Base-by-base conservation (phyloP, 345 rosid genomes). In the Salix brachista region DNA sequence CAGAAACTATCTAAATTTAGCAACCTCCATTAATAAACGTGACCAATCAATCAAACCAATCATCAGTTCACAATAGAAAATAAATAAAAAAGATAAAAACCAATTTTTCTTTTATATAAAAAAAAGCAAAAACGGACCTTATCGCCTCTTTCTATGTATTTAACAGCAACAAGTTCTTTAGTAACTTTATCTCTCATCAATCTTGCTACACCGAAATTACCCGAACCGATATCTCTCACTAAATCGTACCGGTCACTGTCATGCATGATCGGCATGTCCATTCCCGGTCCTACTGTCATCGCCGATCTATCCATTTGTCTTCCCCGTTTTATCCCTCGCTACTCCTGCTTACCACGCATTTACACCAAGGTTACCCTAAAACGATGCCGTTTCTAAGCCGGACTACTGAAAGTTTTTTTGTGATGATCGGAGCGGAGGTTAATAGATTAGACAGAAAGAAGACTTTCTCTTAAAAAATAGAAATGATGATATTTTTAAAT, bases 201-300 rank as follows among this genome's bases (percentile, higher is more conserved):
- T 25, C 84, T n/a, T 6, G 84, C 84, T 2, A 81, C 84, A 4
- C 81, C 84, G 75, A 81, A 81, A 64, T 81, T 81, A 4, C 84
- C 81, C 9, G 81, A 70, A 56, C 84, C 84, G 44, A 82, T 82
- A 70, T 82, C 81, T 36, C 81, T 70, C 58, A 82, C 77, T 46
- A 82, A 75, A 67, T 82, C 84, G 79, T 82, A 82, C 34, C 84
- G 84, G 76, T 82, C 84, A 71, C 84, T 81, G 34, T 81, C 84
- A 64, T 82, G 84, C 84, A 82, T 78, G 81, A 82, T 82, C 73
- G 81, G 84, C 81, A 74, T 70, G 58, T 82, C 84, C 81, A 78
- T 74, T 34, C 79, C 84, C 1, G 81, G 81, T 2, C 78, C 84
- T n/a, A 75, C 60, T 11, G 78, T 78, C 21, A 78, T 34, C 79